phyloP scores from a whole-genome alignment of 306 rosid species.

The Pyrus betulifolia region DNA sequence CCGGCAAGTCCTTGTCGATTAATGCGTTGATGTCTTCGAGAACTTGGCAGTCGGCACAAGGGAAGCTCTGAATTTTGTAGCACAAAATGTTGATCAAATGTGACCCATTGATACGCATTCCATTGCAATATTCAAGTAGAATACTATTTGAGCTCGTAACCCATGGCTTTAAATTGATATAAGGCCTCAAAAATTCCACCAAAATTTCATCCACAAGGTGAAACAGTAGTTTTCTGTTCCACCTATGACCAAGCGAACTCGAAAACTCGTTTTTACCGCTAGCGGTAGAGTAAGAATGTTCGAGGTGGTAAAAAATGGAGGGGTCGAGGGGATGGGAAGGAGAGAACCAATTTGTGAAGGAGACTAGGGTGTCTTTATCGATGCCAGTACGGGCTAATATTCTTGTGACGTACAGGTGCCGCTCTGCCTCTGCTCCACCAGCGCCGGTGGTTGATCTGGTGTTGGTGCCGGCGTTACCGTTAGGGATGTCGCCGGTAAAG shows the following conservation, averaged over 20 bases:
- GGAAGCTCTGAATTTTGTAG: conserved; percentile 40
- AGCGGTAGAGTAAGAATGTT: conserved; percentile 11
- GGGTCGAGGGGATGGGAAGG: conserved; percentile 59
- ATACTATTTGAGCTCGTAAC: not conserved
- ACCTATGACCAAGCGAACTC: conserved; percentile 22
- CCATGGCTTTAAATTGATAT: conserved; percentile 29
- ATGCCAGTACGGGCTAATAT: conserved; percentile 45
- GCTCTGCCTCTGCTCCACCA: conserved; percentile 23
- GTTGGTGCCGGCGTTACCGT: conserved; percentile 19
- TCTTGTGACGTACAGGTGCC: conserved; percentile 36
- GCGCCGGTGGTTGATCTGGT: conserved; percentile 27
- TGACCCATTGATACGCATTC: conserved; percentile 18
- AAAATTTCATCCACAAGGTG: conserved; percentile 58
- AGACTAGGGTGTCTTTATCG: conserved; percentile 22
- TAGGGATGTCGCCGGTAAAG: conserved; percentile 17
- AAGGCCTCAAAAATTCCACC: conserved; percentile 33
- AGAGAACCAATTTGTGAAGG: conserved; percentile 46
- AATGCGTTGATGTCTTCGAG: conserved; percentile 71
- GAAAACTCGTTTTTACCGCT: not conserved
- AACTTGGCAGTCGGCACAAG: conserved; percentile 46
- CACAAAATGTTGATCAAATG: conserved; percentile 36
- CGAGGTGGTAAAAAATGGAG: conserved; percentile 48
- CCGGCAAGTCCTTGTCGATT: conserved; percentile 48
- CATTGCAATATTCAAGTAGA: not conserved
- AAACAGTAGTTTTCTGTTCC: conserved; percentile 46